These are phyloP conservation scores for Talaromyces pinophilus DNA, from an alignment of 2,329 filamentous ascomycete species.

Conservation along the genomic window DNA sequence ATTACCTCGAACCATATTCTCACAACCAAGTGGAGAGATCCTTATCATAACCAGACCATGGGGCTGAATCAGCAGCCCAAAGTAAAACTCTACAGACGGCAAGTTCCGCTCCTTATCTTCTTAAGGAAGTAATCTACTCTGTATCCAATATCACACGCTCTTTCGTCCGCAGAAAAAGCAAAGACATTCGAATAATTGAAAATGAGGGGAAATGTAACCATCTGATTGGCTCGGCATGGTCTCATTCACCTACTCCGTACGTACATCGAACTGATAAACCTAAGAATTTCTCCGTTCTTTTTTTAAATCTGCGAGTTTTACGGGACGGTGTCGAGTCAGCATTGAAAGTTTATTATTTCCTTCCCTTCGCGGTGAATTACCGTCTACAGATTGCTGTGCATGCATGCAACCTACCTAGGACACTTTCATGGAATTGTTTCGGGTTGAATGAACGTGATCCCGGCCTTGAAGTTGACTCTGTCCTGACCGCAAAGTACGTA, in stretches of 20 bases:
- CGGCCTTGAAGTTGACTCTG: too few relatives aligned
- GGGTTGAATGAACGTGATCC: not conserved
- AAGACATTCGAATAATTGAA: not conserved
- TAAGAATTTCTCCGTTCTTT: slow-evolving; percentile 2
- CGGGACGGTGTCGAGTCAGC: not conserved
- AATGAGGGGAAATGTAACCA: not conserved
- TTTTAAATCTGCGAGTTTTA: not conserved
- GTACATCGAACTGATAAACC: not conserved
- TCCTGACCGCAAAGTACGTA: not conserved
- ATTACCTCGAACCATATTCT: not conserved
- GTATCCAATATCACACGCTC: not conserved
- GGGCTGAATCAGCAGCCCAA: not conserved
- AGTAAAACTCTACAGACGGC: slow-evolving; percentile 6
- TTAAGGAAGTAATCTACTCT: not conserved
- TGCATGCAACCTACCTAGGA: not conserved
- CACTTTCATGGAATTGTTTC: not conserved
- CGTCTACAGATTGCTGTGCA: not conserved
- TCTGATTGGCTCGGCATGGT: slow-evolving; percentile 1
- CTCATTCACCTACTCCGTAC: not conserved
- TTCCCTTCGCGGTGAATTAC: not conserved
- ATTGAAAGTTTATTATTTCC: not conserved
- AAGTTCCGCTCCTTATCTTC: slow-evolving; percentile 2
- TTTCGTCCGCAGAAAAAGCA: not conserved
- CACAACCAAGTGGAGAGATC: not conserved
- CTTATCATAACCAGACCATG: not conserved